A percentile compares a stretch with the other conserved stretches of the same genome.
Conservation (phyloP, 31 red algal genomes). For the Odonthalia washingtoniensis region DNA sequence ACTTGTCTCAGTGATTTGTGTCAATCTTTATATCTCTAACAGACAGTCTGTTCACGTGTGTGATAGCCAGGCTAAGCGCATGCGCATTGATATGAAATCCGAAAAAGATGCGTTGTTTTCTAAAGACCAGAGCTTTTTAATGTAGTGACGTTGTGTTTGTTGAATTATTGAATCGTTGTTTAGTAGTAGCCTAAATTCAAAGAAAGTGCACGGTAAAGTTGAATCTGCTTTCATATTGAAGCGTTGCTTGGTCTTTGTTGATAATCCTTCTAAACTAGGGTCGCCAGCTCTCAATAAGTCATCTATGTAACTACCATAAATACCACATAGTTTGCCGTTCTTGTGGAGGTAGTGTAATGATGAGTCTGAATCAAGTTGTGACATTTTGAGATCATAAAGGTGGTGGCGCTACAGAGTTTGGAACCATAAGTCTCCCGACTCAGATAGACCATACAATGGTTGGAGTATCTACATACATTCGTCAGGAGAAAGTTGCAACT, state of each 20-base stretch:
- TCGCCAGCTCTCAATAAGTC: slow-evolving; percentile 18
- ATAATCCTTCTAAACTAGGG: background rate
- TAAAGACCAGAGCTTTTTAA: no score
- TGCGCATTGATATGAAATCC: slow-evolving; percentile 38
- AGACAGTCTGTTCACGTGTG: slow-evolving; percentile 32
- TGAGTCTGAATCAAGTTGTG: no score
- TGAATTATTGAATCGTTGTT: no score
- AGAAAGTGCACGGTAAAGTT: slow-evolving; percentile 2
- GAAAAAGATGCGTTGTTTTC: background rate
- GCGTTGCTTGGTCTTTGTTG: no score
- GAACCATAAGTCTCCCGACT: no score
- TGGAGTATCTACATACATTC: no score
- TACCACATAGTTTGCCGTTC: slow-evolving; percentile 18
- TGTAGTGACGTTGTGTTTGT: no score
- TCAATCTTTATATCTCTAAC: slow-evolving; percentile 39
- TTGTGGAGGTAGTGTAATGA: slow-evolving; percentile 3
- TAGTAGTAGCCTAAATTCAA: slow-evolving; percentile 36
- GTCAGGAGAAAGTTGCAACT: slow-evolving; percentile 39
- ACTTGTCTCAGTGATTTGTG: slow-evolving; percentile 28
- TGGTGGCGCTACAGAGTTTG: no score
- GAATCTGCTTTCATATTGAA: slow-evolving; percentile 26
- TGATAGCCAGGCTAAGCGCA: slow-evolving; percentile 46
- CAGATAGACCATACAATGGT: no score
- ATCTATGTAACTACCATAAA: slow-evolving; percentile 41
- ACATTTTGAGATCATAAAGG: no score